Conservation (phyloP, 106 monocot species). For the Allium sativum region DNA sequence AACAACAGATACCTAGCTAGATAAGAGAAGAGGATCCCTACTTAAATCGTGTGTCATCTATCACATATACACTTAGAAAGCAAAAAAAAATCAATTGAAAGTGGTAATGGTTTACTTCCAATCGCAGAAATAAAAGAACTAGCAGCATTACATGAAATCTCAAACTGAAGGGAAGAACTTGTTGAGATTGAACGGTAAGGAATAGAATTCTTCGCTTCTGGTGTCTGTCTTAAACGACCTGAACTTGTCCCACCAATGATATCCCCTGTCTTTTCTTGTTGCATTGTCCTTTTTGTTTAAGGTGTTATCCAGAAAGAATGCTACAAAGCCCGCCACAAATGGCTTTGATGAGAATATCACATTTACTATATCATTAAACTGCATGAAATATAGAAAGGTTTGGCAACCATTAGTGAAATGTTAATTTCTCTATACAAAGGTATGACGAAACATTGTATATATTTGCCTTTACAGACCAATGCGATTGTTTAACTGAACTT, state of each 20-base stretch:
- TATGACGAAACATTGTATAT: too few species aligned
- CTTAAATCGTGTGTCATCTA: too few species aligned
- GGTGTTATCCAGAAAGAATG: slow-evolving; percentile 19
- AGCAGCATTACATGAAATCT: not conserved
- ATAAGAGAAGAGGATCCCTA: too few species aligned
- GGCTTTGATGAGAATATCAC: slow-evolving; percentile 17
- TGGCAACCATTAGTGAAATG: too few species aligned
- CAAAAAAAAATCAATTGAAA: too few species aligned
- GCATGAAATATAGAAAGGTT: not conserved
- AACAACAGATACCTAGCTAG: too few species aligned
- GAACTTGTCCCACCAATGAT: slow-evolving; percentile 22
- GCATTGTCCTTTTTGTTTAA: slow-evolving; percentile 9
- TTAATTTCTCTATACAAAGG: too few species aligned
- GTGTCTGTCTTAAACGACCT: slow-evolving; percentile 13
- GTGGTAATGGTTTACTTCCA: too few species aligned
- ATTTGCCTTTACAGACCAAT: not conserved
- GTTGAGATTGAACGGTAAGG: slow-evolving; percentile 17
- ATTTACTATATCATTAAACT: slow-evolving; percentile 20
- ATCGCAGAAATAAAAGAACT: too few species aligned
- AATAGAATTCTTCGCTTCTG: slow-evolving; percentile 18
- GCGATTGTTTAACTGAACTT: too few species aligned
- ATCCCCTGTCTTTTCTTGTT: slow-evolving; percentile 14
- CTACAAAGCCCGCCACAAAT: slow-evolving; percentile 17
- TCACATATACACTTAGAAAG: too few species aligned
- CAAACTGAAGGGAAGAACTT: slow-evolving; percentile 22